Base-by-base conservation (phyloP, 208 protist species). In the Acanthamoeba polyphaga region DNA sequence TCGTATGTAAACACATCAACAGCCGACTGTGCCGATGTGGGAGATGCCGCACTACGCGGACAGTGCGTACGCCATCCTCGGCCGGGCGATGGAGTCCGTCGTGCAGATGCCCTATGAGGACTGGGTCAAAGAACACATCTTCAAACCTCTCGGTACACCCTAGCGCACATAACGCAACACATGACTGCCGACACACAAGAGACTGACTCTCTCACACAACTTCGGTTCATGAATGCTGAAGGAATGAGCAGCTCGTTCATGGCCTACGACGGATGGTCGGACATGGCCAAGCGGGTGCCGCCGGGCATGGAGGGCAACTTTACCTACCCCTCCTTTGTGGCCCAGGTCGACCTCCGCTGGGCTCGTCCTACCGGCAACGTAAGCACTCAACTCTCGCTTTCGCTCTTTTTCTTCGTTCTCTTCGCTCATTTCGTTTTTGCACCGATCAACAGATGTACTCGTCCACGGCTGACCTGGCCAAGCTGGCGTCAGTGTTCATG, bases 271-370 rank as follows among this genome's bases (percentile, higher is more conserved):
- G 27, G 10, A 10, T 70, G 82, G 49, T 60, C 64, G 9, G 43
- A 92, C 24, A 72, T 88, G 80, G 80, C 80, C 51, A 88, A 68
- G 60, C 87, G 87, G 9, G 62, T 92, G 6, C 87, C 87, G 34
- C 87, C 87, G 4, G 87, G 87, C 22, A 34, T 58, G n/a, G 9
- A 12, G 29, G 32, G 17, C 55, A 74, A 74, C 64, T n/a, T 74
- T 24, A 58, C 53, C 7, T 76, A 51, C 22, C 87, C 87, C 10
- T 43, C n/a, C 38, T 92, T 76, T 13, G 32, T 92, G 10, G 22
- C 87, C n/a, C 87, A 92, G 8, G 87, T 92, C 43, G 87, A 92
- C 38, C 38, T 92, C 17, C 29, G 38, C 6, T 92, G 87, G 87
- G 87, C 87, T 49, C 29, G 87, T 27, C 87, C 87, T 3, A 92